Conservation (phyloP, 2,329 filamentous ascomycete genomes). For the Venturia pyrina region DNA sequence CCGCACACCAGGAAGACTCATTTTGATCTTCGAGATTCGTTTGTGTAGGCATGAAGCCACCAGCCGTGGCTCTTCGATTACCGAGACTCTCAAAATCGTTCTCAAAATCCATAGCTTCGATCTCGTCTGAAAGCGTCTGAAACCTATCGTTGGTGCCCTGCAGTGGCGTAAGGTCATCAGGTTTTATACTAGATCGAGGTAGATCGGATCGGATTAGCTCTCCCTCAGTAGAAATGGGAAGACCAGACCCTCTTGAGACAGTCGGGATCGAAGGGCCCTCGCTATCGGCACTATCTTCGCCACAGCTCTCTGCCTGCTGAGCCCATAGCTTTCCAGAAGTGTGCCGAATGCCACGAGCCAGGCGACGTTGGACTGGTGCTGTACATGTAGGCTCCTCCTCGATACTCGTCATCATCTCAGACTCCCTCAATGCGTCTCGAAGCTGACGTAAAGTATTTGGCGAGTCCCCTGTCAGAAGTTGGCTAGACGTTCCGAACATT, state of each 20-base stretch:
- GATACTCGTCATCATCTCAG: conserved; percentile 17
- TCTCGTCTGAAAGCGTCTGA: conserved; percentile 1
- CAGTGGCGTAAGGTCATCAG: too few species aligned
- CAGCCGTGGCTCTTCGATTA: neutral
- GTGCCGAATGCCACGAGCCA: neutral
- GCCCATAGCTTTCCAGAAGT: conserved; percentile 2
- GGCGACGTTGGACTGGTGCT: neutral
- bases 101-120: neutral
- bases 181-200: neutral
- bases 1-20: neutral
- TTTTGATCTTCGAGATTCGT: neutral
- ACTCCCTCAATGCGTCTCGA: conserved; percentile 25
- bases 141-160: neutral
- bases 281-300: neutral
- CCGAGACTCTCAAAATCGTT: neutral
- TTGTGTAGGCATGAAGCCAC: neutral
- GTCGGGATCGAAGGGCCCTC: neutral
- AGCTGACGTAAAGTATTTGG: conserved; percentile 26
- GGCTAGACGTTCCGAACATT: conserved; percentile 31
- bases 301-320: neutral
- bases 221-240: neutral
- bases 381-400: neutral
- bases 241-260: neutral
- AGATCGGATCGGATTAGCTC: neutral
- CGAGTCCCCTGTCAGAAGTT: conserved; percentile 28